Conservation (phyloP, 768 basidiomycete species). For the Leccinum aurantiacum region DNA sequence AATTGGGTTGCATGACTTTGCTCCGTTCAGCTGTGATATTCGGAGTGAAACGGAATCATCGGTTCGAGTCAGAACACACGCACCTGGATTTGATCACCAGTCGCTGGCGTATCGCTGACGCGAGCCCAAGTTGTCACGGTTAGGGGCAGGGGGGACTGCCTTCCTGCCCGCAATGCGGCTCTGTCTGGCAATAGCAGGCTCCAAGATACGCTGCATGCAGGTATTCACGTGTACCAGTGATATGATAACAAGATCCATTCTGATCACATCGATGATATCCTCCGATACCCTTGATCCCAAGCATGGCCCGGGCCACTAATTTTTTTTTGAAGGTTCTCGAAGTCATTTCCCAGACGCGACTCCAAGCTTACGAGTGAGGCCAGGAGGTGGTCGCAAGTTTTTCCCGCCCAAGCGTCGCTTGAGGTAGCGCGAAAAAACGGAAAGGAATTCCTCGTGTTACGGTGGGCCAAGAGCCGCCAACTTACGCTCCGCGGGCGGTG, state of each 20-base stretch:
- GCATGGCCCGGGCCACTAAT: background rate
- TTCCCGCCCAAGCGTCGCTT: background rate
- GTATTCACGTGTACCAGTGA: conserved; percentile 23
- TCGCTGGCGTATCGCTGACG: conserved; percentile 12
- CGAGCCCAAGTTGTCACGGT: background rate
- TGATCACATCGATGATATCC: conserved; percentile 8
- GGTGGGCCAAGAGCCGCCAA: conserved; percentile 10
- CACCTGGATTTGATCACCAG: conserved; percentile 11
- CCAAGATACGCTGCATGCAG: conserved; percentile 14
- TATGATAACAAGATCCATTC: conserved; percentile 9
- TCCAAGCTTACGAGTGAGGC: background rate
- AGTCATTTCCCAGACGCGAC: background rate
- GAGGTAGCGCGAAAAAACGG: background rate
- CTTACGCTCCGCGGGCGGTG: conserved; percentile 6
- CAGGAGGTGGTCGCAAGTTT: background rate
- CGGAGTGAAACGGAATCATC: background rate
- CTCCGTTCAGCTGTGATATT: background rate
- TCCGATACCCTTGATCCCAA: conserved; percentile 24
- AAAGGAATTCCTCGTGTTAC: background rate
- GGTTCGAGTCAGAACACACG: conserved; percentile 11
- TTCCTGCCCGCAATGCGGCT: background rate
- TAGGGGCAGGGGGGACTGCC: conserved; percentile 15
- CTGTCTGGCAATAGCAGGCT: conserved; percentile 1
- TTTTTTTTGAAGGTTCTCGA: background rate
- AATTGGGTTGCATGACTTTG: conserved; percentile 1